Conservation (phyloP, 768 basidiomycete species). For the Amanita molliuscula region DNA sequence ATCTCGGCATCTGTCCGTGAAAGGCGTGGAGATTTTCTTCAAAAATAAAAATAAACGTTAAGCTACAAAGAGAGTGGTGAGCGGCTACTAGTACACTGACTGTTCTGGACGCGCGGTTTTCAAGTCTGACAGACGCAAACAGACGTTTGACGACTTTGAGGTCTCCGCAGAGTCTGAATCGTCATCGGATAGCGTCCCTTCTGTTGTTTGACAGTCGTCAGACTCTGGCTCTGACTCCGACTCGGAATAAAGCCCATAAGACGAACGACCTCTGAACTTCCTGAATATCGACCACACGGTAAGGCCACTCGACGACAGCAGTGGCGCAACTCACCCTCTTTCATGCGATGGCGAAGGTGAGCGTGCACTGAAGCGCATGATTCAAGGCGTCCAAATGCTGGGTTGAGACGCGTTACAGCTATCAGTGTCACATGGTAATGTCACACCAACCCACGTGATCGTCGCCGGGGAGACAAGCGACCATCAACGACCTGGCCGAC, state of each 20-base stretch:
- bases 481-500: too few species aligned
- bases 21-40: constrained; percentile 20
- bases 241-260: constrained; percentile 41
- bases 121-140: constrained; percentile 21
- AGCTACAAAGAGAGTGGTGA: neutral
- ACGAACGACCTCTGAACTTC: constrained; percentile 25
- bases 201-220: constrained; percentile 16
- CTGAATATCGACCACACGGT: constrained; percentile 1
- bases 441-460: too few species aligned
- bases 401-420: too few species aligned
- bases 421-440: too few species aligned
- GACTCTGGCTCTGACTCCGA: constrained; percentile 26
- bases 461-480: too few species aligned
- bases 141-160: constrained; percentile 21
- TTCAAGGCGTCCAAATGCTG: too few species aligned
- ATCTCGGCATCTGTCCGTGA: constrained; percentile 28
- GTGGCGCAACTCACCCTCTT: constrained; percentile 20
- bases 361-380: constrained; percentile 45
- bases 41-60: constrained; percentile 4
- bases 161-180: constrained; percentile 13
- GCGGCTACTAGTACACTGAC: constrained; percentile 7
- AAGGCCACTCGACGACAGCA: neutral
- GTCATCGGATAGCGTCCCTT: constrained; percentile 12
- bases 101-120: constrained; percentile 26
- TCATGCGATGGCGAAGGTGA: constrained; percentile 40